Evolutionary conservation across 164 flowering plant species (phyloP), one percentile per base, ranked within the genome.

Genomic region (Buxus sempervirens): DNA sequence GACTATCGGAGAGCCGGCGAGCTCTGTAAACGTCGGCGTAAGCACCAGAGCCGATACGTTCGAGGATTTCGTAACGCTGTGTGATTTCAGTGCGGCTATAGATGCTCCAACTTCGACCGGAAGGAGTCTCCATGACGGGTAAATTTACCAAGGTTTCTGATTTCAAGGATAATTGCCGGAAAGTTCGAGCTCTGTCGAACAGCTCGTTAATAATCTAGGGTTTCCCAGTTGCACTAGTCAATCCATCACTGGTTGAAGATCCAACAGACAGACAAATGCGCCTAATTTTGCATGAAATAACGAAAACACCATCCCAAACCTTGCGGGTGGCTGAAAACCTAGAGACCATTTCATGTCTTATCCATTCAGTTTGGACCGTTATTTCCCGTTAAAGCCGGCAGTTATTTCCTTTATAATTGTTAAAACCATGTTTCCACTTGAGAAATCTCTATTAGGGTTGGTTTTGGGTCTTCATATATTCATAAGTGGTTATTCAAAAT

Each of bases 11-110:
- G 70, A 75, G 84, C 0, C 97, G 89, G 0, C 78, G 80, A 25
- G 78, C 97, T 5, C 70, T 68, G 87, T 92, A 90, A 28, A 90
- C 96, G 73, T 92, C 98, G 60, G 94, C 80, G 83, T 86, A 92
- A 16, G 99, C 82, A 65, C 99, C 99, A 62, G 96, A 77, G 42
- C 99, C 96, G 48, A 92, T 72, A 9, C 87, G 79, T 38, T 88
- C 82, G 12, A 81, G 83, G 82, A 95, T 86, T 66, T 86, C 78
- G 82, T 92, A 95, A 65, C 79, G 82, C 13, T 77, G 48, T 23
- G 84, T 83, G 73, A 95, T 89, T 65, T 90, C 96, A 20, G 74
- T 70, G 25, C 96, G 90, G 75, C 79, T 82, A 78, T 90, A 78
- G 76, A 95, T 92, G 87, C 94, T 90, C 99, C 99, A 95, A 79